Evolutionary conservation across 2,329 filamentous ascomycete species (phyloP).

Genomic region (Akanthomyces uredinophilus): DNA sequence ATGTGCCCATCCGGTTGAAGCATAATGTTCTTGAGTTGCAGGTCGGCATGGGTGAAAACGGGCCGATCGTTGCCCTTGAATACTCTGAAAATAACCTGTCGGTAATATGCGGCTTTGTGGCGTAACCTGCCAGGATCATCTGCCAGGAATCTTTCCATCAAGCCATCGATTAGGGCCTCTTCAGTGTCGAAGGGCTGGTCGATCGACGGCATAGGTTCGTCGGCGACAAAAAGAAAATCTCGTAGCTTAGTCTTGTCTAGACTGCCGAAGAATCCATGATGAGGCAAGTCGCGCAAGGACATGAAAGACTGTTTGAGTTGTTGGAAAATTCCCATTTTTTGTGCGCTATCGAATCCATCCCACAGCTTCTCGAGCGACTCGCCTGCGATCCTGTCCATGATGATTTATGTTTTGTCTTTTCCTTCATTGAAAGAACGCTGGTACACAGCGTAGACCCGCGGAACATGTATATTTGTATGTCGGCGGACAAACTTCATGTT

Average conservation of each 20-base stretch:
- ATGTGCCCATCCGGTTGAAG: background rate
- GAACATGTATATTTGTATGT: constrained; percentile 10
- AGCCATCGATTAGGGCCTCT: background rate
- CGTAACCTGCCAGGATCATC: background rate
- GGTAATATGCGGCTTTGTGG: constrained; percentile 12
- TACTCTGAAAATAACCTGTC: background rate
- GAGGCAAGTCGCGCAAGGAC: constrained; percentile 10
- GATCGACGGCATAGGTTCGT: constrained; percentile 7
- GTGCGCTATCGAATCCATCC: background rate
- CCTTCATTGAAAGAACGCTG: background rate
- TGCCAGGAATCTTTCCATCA: constrained; percentile 4
- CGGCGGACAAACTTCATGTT: constrained; percentile 14
- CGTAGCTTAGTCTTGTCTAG: constrained; percentile 13
- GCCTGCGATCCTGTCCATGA: constrained; percentile 16
- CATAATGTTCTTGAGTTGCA: constrained; percentile 11
- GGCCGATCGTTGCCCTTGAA: background rate
- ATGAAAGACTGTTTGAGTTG: constrained; percentile 12
- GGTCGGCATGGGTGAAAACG: constrained; percentile 10
- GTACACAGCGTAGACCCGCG: constrained; percentile 16
- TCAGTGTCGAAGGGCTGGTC: constrained; percentile 12
- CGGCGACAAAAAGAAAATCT: constrained; percentile 15
- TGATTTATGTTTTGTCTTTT: constrained; percentile 15
- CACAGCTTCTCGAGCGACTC: constrained; percentile 15
- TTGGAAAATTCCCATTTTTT: constrained; percentile 1
- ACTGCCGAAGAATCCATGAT: constrained; percentile 16